Base-by-base conservation (phyloP, 1,284 basidiomycete genomes). In the Leccinum ambiguum region DNA sequence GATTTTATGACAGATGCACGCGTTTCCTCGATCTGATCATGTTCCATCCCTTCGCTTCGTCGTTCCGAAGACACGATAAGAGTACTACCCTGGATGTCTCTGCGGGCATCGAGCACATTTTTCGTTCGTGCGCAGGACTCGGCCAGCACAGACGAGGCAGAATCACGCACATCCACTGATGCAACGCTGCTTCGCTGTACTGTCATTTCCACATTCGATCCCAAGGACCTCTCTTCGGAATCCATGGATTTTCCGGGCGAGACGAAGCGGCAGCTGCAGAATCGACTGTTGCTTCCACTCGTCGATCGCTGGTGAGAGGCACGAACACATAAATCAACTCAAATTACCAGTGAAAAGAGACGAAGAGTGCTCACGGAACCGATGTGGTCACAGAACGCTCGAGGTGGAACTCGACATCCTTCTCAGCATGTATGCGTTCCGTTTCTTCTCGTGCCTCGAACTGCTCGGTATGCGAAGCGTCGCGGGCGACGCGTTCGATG, bases 291-390 rank as follows among this genome's bases (percentile, higher is more conserved):
- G 16, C 36, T n/a, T 48, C 56, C 41, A 8, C 26, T 64, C n/a
- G 16, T 11, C 14, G 18, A 10, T 65, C 18, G 3, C 69, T 71
- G 41, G 21, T 5, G 23, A 3, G 39, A 21, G 3, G 8, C 57
- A 26, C 7, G 7, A 30, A 14, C n/a, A 8, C 16, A 8, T 71
- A 16, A 70, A 61, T 21, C 13, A 54, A 54, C 7, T 9, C 50
- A 7, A 3, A 59, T 13, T 11, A 3, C 26, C 9, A 18, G 10
- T 5, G 50, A 41, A 58, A n/a, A 2, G 2, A 7, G 36, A n/a
- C 57, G 4, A 2, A 33, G 53, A 57, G 0, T 30, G 3, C 68
- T 70, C 30, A 69, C 69, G 18, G 18, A 50, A 41, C 13, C 9
- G 30, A 43, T 13, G 8, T 36, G 9, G 13, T 45, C 4, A 16